A percentile compares a stretch with the other conserved stretches of the same genome.
These are phyloP conservation scores for Jamesozyma gamospora DNA, from an alignment of 805 yeast species.

Conservation along the genomic window DNA sequence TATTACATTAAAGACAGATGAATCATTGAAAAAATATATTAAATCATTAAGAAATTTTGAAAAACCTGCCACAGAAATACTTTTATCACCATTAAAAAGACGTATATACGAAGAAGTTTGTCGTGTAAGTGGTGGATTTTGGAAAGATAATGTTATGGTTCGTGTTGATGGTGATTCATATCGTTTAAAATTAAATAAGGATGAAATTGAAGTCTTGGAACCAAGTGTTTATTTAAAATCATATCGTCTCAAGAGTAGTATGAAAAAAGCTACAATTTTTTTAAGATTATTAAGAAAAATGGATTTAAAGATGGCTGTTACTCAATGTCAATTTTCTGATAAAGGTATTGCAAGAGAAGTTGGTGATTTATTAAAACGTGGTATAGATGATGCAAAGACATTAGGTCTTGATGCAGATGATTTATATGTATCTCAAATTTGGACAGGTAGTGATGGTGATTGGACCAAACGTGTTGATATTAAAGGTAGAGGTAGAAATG, in stretches of 20 bases:
- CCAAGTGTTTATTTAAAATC: constrained; percentile 81
- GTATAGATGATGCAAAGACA: constrained; percentile 56
- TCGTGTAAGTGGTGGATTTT: constrained; percentile 52
- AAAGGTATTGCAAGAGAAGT: constrained; percentile 74
- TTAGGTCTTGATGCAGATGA: constrained; percentile 50
- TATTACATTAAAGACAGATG: constrained; percentile 30
- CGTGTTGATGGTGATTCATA: constrained; percentile 33
- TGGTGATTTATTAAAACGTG: constrained; percentile 62
- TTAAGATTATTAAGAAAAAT: constrained; percentile 66
- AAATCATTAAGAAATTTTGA: constrained; percentile 36
- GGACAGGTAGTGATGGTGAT: constrained; percentile 86
- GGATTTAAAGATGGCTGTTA: constrained; percentile 68
- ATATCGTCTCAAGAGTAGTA: constrained; percentile 73
- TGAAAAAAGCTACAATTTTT: constrained; percentile 77
- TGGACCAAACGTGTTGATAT: constrained; percentile 63
- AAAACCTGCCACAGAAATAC: constrained; percentile 42
- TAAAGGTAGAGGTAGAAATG: constrained; percentile 87
- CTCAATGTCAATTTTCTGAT: constrained; percentile 81
- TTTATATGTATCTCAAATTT: constrained; percentile 66
- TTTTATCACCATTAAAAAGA: constrained; percentile 62
- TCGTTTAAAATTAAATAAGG: constrained; percentile 43
- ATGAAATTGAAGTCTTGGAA: constrained; percentile 70
- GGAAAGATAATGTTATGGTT: constrained; percentile 50
- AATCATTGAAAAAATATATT: constrained; percentile 38
- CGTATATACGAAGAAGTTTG: constrained; percentile 55